phyloP scores from a whole-genome alignment of 371 early-diverging fungal species.

The Mucor irregularis region DNA sequence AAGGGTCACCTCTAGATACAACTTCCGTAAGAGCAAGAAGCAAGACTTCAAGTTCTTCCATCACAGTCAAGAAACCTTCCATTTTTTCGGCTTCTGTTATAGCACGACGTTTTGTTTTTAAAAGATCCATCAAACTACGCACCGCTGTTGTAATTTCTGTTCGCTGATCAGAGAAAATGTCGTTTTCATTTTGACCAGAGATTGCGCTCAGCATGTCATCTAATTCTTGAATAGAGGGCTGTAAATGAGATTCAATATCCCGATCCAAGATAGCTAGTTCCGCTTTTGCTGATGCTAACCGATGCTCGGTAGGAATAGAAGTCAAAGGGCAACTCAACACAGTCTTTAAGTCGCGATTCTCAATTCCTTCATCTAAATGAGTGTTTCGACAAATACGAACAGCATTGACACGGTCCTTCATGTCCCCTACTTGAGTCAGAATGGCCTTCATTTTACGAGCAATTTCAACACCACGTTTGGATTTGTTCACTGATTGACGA shows the following conservation, averaged over 20 bases:
- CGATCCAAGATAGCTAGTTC: constrained; percentile 45
- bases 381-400: constrained; percentile 30
- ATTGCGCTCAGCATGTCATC: constrained; percentile 37
- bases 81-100: constrained; percentile 44
- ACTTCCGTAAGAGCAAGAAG: constrained; percentile 47
- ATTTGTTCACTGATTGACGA: constrained; percentile 23
- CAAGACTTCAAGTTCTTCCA: constrained; percentile 52
- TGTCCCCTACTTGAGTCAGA: constrained; percentile 41
- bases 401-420: constrained; percentile 39
- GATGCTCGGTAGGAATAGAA: constrained; percentile 46
- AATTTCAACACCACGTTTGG: constrained; percentile 39
- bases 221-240: constrained; percentile 37
- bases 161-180: constrained; percentile 43
- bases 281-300: constrained; percentile 35
- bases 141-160: constrained; percentile 45
- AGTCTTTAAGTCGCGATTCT: constrained; percentile 25
- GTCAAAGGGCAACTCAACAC: constrained; percentile 37
- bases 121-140: constrained; percentile 29
- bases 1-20: constrained; percentile 41
- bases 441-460: constrained; percentile 51
- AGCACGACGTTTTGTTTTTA: constrained; percentile 43
- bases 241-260: constrained; percentile 43
- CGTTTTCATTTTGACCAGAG: constrained; percentile 15
- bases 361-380: constrained; percentile 8
- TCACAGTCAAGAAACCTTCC: constrained; percentile 44